Evolutionary conservation across 2,329 filamentous ascomycete genomes (phyloP), one percentile per base, ranked within the genome.

Genomic region (Diplodia sapinea): DNA sequence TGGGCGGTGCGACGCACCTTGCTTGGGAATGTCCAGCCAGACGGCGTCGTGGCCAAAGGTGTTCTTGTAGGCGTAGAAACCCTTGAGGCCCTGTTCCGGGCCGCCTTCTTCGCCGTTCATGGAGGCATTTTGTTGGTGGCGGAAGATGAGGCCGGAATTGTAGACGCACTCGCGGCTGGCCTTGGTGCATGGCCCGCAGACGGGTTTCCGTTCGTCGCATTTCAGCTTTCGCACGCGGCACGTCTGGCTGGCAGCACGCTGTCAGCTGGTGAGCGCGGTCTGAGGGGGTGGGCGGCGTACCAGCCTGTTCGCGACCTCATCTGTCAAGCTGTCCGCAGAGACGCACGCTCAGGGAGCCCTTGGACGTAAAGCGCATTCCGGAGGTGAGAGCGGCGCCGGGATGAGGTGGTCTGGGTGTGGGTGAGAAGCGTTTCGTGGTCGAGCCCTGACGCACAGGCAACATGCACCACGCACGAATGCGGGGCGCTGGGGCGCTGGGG

Each of bases 41-140:
- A 86, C 80, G 68, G 83, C 86, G 68, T 86, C 80, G 68, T 86
- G 82, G 68, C 84, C 81, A 72, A 89, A 89, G 2, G 87, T 88
- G 76, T 89, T 87, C 73, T 87, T 88, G 76, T 89, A 89, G 29
- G 86, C 86, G 74, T 89, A 89, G 75, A 89, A 89, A 20, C 85
- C 84, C 69, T 86, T 86, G 69, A 89, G 77, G 61, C 80, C 81
- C 43, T 81, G 82, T 52, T 82, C 80, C 29, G 77, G 75, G 20
- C 75, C 76, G 54, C 81, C 79, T 15, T 79, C 78, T 47, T 76
- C 73, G 59, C 84, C 83, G 68, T 89, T 89, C 87, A 89, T 88
- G 23, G 87, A 89, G 36, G 87, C 87, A 83, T 90, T 90, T 77
- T 90, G 88, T 73, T 90, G 87, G 76, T 90, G 88, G 66, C 88